Base-by-base conservation (phyloP, 163 green algal genomes). In the Chlorella variabilis region DNA sequence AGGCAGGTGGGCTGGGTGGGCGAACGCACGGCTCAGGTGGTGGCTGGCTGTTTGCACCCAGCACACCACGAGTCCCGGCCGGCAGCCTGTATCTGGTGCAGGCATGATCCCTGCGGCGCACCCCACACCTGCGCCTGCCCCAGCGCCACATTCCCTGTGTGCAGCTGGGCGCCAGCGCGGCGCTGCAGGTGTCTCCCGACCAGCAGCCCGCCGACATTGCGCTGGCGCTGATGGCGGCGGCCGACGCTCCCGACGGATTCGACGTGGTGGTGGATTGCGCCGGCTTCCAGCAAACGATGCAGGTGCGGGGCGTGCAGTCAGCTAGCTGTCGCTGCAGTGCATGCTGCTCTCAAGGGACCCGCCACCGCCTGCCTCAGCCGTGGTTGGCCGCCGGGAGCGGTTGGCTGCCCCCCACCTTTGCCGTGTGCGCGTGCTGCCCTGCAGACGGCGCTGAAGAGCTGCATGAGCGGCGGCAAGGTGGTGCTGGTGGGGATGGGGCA, bases 401-500 rank as follows among this genome's bases (percentile, higher is more conserved):
- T n/a, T n/a, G n/a, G n/a, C n/a, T n/a, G n/a, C n/a, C n/a, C n/a
- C n/a, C n/a, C n/a, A n/a, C n/a, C n/a, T n/a, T n/a, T n/a, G n/a
- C n/a, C n/a, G n/a, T n/a, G n/a, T n/a, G n/a, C n/a, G n/a, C n/a
- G n/a, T n/a, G n/a, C n/a, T n/a, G n/a, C n/a, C n/a, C 20, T 63
- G 54, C 83, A 89, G 83, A 80, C 82, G 6, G 90, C 88, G 11
- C 71, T 94, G 41, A 27, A 70, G 25, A 84, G 85, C 2, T 83
- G 83, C 3, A 67, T 77, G 1, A 56, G 86, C 25, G 91, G 91
- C 17, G 91, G 89, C 38, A 88, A 77, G 56, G 75, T 95, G 15
- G 85, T 92, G 34, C 70, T 95, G 41, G 90, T 79, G 38, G 91
- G 91, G 11, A 90, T 95, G 91, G 91, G 91, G 18, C 71, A 84